Evolutionary conservation across 768 basidiomycete genomes (phyloP), one percentile per base, ranked within the genome.

Genomic region (Termitomyces bulborhizus): DNA sequence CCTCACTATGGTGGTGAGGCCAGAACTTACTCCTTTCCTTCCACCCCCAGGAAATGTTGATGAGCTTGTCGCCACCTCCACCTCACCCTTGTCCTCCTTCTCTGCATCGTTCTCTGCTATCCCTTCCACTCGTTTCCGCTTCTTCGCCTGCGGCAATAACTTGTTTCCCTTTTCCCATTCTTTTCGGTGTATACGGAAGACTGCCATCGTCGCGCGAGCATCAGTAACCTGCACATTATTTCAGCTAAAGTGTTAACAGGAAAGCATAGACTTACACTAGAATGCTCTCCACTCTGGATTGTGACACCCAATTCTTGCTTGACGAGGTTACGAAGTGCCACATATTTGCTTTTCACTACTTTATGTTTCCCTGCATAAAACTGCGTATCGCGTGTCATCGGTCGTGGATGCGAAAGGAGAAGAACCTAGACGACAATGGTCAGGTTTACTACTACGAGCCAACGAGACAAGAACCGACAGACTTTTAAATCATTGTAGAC

Each of bases 151-250:
- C 18, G 37, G 36, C n/a, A 56, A 42, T 18, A 62, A 65, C 5
- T 73, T 67, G 4, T 71, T 68, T n/a, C 77, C 75, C 55, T 76
- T 76, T 60, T 98, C 95, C 92, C 92, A 98, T 46, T 82, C 77
- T 50, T 83, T 84, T 61, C 88, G 85, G 68, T 94, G 79, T 16
- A 95, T 65, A 6, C 93, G 80, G 68, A 89, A 98, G 39, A 98
- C 74, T 0, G 93, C 95, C 93, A 99, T 97, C 0, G 94, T 90
- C 0, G 95, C 96, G 50, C 95, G 80, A 0, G 95, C 93, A 66
- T 98, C 95, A 16, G 83, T 90, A 4, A 98, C 85, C 95, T 97
- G 55, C 24, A 42, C 51, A 44, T 49, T 26, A 9, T 18, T 37
- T 54, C n/a, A 54, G 37, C 26, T 5, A 18, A 26, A 18, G 45